These are phyloP conservation scores for Magnusiomyces paraingens DNA, from an alignment of 1,139 yeast genomes.

Conservation along the genomic window DNA sequence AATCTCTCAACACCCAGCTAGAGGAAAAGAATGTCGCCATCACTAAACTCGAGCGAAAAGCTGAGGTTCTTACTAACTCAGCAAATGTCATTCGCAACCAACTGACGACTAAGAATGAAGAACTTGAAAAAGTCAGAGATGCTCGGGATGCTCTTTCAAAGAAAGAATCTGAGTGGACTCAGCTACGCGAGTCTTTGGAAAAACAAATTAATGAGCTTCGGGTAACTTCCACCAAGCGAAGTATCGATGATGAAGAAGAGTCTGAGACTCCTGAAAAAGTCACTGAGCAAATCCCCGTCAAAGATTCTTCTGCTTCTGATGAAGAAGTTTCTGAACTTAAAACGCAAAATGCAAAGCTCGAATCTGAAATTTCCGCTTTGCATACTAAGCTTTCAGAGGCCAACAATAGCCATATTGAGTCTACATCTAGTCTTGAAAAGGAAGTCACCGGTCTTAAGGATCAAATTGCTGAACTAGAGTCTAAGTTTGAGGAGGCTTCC, in stretches of 20 bases:
- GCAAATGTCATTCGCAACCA: neutral
- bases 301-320: neutral
- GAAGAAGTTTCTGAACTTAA: neutral
- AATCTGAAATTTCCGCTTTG: neutral
- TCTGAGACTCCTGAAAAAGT: conserved; percentile 5
- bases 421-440: too few relatives aligned
- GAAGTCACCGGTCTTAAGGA: too few relatives aligned
- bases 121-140: neutral
- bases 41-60: conserved; percentile 8
- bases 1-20: neutral
- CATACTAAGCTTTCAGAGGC: too few relatives aligned
- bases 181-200: neutral
- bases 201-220: conserved; percentile 9
- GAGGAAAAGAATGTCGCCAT: neutral
- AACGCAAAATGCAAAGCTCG: neutral
- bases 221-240: neutral
- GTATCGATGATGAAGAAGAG: conserved; percentile 8
- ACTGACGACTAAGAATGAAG: neutral
- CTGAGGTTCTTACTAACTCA: neutral
- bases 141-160: neutral
- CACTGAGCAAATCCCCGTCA: conserved; percentile 3
- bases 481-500: too few relatives aligned
- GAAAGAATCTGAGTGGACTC: neutral
- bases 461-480: neutral
- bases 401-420: too few relatives aligned